phyloP scores from a whole-genome alignment of 2,329 filamentous ascomycete genomes.

The Pseudonectria buxi region DNA sequence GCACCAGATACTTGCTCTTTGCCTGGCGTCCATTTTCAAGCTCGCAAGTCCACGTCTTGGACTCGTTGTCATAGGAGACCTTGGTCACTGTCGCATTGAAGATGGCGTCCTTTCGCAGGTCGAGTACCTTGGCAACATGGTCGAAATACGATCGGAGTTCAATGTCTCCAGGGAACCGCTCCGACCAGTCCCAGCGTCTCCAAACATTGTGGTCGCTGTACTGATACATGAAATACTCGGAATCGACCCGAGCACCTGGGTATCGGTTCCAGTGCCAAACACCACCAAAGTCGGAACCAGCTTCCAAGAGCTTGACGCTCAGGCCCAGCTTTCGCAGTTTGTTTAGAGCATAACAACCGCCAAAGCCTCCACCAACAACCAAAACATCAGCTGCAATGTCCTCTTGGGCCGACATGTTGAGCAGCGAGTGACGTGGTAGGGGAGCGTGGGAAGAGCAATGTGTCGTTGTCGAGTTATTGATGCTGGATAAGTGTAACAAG shows the following conservation, averaged over 20 bases:
- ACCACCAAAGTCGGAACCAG: conserved; percentile 10
- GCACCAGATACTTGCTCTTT: conserved; percentile 36
- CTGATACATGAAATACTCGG: conserved; percentile 28
- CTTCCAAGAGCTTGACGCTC: conserved; percentile 5
- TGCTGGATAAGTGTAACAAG: too few relatives aligned
- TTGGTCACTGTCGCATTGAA: conserved; percentile 29
- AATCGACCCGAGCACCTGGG: conserved; percentile 27
- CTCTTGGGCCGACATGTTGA: too few relatives aligned
- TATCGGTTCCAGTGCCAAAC: conserved; percentile 14
- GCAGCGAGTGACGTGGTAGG: too few relatives aligned
- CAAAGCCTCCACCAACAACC: conserved; percentile 10
- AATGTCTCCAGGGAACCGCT: conserved; percentile 30
- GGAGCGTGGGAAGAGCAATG: too few relatives aligned
- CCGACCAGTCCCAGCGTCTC: conserved; percentile 38
- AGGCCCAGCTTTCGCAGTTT: conserved; percentile 6
- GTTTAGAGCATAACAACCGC: conserved; percentile 6
- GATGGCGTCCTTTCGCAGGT: conserved; percentile 13
- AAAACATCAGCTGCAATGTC: conserved; percentile 3
- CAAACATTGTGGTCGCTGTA: conserved; percentile 32
- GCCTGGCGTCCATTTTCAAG: conserved; percentile 32
- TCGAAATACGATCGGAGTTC: conserved; percentile 41
- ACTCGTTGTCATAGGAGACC: neutral
- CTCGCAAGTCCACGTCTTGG: conserved; percentile 35
- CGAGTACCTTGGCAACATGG: conserved; percentile 32
- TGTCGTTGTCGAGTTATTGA: too few relatives aligned